Base-by-base conservation (phyloP, 495 filamentous ascomycete genomes). In the Talaromyces thailandensis region DNA sequence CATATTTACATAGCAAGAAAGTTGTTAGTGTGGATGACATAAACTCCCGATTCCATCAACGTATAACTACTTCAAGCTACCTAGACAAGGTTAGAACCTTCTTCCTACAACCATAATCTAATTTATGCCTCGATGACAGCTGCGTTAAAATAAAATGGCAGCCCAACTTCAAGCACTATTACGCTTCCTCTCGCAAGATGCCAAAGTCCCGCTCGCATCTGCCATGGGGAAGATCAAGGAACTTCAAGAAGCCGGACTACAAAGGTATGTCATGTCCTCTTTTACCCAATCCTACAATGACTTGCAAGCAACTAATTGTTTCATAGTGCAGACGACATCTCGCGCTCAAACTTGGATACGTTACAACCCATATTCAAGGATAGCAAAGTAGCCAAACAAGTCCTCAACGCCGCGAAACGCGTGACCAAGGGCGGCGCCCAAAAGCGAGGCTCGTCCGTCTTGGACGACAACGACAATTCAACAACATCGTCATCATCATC, bases 111-210 rank as follows among this genome's bases (percentile, higher is more conserved):
- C 40, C n/a, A n/a, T 18, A 45, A 45, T 18, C 2, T 18, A 45
- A 45, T n/a, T 14, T 37, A 7, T 37, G 7, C 32, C 32, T 37
- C 12, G 32, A 37, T 12, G 3, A 29, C 6, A 37, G 2, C 4
- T 23, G 16, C 43, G 21, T 21, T 6, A 1, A 58, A 18, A 11
- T n/a, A 50, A 24, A 12, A 75, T 75, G 73, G 65, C 71, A 4
- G 45, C 66, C 12, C 64, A 89, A 63, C 75, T 91, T 12, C 86
- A 90, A 70, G 77, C 84, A 52, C 77, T 93, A n/a, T 76, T 93
- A 50, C 87, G 89, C 55, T 88, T 94, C 58, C 80, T 93, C 31
- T 87, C 89, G 0, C 84, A 88, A 65, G 85, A 88, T 68, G 83
- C 83, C 29, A 92, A 89, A 69, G 69, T 90, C 11, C 84, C 88